Percentiles rank a stretch among this genome's conserved stretches.
Conservation (phyloP, 2,329 filamentous ascomycete genomes). For the Cladophialophora carrionii region DNA sequence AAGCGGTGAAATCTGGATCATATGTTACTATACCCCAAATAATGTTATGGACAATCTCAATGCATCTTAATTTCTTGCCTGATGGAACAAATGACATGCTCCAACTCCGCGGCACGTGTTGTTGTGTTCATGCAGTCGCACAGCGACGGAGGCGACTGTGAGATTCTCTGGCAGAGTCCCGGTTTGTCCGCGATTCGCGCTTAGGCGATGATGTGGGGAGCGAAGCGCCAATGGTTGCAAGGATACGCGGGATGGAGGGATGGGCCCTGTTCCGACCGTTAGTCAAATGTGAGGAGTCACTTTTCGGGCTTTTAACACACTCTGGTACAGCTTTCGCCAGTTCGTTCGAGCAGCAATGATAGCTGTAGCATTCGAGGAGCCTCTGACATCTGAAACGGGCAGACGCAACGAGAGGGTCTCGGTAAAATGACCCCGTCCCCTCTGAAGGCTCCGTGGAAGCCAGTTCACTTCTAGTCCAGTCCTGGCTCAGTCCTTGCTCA, state of each 20-base stretch:
- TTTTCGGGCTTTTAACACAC: neutral
- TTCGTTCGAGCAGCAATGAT: neutral
- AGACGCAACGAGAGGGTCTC: neutral
- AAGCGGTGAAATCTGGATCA: neutral
- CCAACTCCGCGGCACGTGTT: neutral
- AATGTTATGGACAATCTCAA: constrained; percentile 1
- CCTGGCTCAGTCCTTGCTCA: neutral
- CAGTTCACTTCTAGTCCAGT: neutral
- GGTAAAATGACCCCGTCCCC: neutral
- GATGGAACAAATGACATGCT: neutral
- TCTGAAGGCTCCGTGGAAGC: neutral
- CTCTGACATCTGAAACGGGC: neutral
- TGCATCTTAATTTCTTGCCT: neutral
- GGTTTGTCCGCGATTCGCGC: neutral
- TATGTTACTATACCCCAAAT: constrained; percentile 8
- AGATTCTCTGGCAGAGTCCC: neutral
- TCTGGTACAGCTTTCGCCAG: neutral
- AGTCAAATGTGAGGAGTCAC: neutral
- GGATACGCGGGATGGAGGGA: neutral
- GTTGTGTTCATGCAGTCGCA: neutral
- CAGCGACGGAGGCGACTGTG: neutral
- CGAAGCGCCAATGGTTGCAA: neutral
- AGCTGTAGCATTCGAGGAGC: neutral
- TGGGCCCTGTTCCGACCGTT: neutral
- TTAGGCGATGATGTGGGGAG: neutral